phyloP scores from a whole-genome alignment of 2,329 filamentous ascomycete genomes.

The Aschersonia sp. region DNA sequence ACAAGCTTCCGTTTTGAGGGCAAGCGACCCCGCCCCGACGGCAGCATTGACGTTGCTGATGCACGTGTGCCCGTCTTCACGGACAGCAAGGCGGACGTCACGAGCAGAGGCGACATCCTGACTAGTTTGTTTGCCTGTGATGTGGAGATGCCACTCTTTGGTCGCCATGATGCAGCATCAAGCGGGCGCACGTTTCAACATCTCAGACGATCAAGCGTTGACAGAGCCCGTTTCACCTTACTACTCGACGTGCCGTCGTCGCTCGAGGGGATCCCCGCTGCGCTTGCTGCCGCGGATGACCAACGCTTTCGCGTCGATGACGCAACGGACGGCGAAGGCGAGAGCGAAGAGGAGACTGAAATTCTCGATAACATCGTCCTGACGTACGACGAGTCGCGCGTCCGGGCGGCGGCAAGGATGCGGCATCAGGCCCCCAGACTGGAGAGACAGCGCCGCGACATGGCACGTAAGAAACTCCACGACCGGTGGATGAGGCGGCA shows the following conservation, averaged over 20 bases:
- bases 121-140: slow-evolving; percentile 32
- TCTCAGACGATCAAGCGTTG: slow-evolving; percentile 4
- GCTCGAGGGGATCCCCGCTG: slow-evolving; percentile 17
- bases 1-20: slow-evolving; percentile 43
- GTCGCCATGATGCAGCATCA: slow-evolving; percentile 16
- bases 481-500: slow-evolving; percentile 64
- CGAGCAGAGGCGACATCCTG: slow-evolving; percentile 46
- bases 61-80: slow-evolving; percentile 41
- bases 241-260: slow-evolving; percentile 30
- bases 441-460: slow-evolving; percentile 23
- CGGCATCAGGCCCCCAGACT: slow-evolving; percentile 21
- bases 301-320: neutral
- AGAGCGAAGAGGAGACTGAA: slow-evolving; percentile 9
- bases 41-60: slow-evolving; percentile 49
- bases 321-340: slow-evolving; percentile 5
- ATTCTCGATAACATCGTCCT: slow-evolving; percentile 2
- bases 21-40: slow-evolving; percentile 47
- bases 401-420: slow-evolving; percentile 19
- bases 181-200: slow-evolving; percentile 20
- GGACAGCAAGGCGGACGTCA: slow-evolving; percentile 44
- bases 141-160: slow-evolving; percentile 9
- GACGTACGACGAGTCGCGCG: slow-evolving; percentile 26
- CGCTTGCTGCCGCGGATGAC: no score
- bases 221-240: slow-evolving; percentile 2
- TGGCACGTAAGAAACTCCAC: slow-evolving; percentile 40